Evolutionary conservation across 768 basidiomycete species (phyloP), one percentile per base, ranked within the genome.

Genomic region (Agaricus subrufescens): DNA sequence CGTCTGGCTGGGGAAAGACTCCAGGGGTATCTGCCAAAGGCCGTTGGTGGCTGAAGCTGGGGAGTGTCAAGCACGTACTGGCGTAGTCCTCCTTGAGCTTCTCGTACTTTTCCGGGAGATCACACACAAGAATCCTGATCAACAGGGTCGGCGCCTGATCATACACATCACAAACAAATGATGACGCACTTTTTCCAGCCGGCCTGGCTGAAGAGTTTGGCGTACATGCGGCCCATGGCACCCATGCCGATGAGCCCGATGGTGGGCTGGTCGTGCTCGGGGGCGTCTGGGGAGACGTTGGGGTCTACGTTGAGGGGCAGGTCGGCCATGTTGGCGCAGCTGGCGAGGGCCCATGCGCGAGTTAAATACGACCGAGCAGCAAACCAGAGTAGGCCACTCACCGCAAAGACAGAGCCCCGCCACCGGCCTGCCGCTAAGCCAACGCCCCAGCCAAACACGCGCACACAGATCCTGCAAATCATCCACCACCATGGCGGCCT

Each of bases 241-340:
- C 95, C 95, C 94, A 98, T 97, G 2, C 96, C 95, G 59, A 97
- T 97, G 50, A 97, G 75, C 1, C 95, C 95, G 39, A 98, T 89
- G 0, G 80, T 78, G 5, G 91, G 91, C 61, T 94, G 91, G 26
- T 61, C 61, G 57, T 73, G 63, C 29, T 61, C 47, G 8, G 68
- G 68, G 4, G 66, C 65, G n/a, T 66, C 61, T 10, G 75, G 71
- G 6, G 71, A 67, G 27, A 72, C 67, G 54, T 69, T 57, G 11
- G 69, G 63, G 56, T 63, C 58, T 34, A 70, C 65, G 45, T 70
- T 71, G 47, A 69, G 62, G 11, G 67, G 66, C 7, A 67, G 61
- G 2, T 30, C 23, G 42, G 31, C 50, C 34, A 34, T 34, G 34
- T 7, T 34, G 34, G 34, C 34, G 34, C 19, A 19, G 19, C 19